Base-by-base conservation (phyloP, 805 yeast genomes). In the Cyberlindnera veronae region DNA sequence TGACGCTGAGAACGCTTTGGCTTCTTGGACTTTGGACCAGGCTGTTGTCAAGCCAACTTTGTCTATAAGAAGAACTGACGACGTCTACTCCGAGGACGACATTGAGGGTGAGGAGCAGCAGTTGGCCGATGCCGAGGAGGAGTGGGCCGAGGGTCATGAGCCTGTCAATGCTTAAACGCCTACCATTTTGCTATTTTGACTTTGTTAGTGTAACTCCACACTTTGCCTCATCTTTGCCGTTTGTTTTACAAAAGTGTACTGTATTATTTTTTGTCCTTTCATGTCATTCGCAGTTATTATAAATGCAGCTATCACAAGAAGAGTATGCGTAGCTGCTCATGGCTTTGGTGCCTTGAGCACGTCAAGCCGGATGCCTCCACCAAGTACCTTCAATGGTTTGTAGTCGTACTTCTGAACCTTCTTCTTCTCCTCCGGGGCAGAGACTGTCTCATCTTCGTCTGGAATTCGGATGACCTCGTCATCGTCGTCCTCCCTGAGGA, bases 1-100 rank as follows among this genome's bases (percentile, higher is more conserved):
- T 54, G 95, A 84, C 59, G 87, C 89, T 50, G 95, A 84, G 68
- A 80, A 78, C 51, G 89, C 93, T 41, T 73, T 84, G 62, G 84
- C 85, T 50, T 72, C 83, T 37, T 84, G 95, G 95, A 84, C 95
- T 51, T 74, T 84, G 56, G 93, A 84, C 58, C 69, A 80, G 42
- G 91, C 95, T 54, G 86, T 75, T 53, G 88, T 84, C 47, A 84
- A 79, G 68, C 91, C 95, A 63, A 78, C 91, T 49, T 74, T 84
- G 61, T 76, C 85, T 33, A 77, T 84, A 61, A 72, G 72, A 59
- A 71, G 72, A 48, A 66, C 74, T 49, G 81, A 77, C 53, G 81
- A 77, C 40, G 76, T 70, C 29, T 68, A 67, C 35, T 69, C 66
- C 19, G 71, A 69, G 44, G 74, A 64, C 41, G 82, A 75, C 38